phyloP scores from a whole-genome alignment of 164 flowering plant species.

The Paratinospora sagittata region DNA sequence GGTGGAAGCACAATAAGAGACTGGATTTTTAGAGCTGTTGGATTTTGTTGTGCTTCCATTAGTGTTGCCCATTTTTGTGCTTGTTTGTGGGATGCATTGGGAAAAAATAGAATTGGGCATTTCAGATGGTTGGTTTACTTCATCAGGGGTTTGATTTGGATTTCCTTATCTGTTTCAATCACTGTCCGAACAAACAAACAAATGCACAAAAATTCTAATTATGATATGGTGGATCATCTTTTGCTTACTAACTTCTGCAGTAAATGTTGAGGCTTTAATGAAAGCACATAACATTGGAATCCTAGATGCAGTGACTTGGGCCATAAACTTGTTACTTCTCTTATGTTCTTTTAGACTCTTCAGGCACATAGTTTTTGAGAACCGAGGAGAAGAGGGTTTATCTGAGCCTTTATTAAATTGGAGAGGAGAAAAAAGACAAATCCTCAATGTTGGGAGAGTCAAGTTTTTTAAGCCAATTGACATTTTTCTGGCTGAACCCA shows the following conservation, averaged over 20 bases:
- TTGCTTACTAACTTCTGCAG: conserved; percentile 34
- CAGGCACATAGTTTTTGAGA: conserved; percentile 8
- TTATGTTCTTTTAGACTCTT: conserved; percentile 37
- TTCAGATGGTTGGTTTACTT: conserved; percentile 27
- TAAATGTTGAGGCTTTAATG: conserved; percentile 30
- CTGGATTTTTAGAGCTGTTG: conserved; percentile 25
- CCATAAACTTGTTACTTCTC: conserved; percentile 42
- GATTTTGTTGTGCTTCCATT: conserved; percentile 37
- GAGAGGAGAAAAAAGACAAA: conserved; percentile 10
- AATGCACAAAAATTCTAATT: conserved; percentile 29
- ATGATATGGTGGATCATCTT: conserved; percentile 54
- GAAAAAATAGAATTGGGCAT: conserved; percentile 4
- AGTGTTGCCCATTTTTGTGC: conserved; percentile 30
- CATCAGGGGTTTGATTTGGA: conserved; percentile 54
- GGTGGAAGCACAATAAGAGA: conserved; percentile 20
- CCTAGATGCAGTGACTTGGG: conserved; percentile 44
- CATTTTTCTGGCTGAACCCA: conserved; percentile 72
- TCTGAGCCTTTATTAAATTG: too few species aligned
- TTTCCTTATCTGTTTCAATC: conserved; percentile 41
- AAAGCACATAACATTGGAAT: conserved; percentile 16
- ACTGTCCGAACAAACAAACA: conserved; percentile 27
- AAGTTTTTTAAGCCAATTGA: conserved; percentile 36
- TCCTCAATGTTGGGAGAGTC: conserved; percentile 19
- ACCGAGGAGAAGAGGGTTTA: conserved; percentile 10
- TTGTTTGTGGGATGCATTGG: conserved; percentile 28